A percentile compares a stretch with the other conserved stretches of the same genome.
Conservation (phyloP, 2,329 filamentous ascomycete genomes). For the Bipolaris cookei region DNA sequence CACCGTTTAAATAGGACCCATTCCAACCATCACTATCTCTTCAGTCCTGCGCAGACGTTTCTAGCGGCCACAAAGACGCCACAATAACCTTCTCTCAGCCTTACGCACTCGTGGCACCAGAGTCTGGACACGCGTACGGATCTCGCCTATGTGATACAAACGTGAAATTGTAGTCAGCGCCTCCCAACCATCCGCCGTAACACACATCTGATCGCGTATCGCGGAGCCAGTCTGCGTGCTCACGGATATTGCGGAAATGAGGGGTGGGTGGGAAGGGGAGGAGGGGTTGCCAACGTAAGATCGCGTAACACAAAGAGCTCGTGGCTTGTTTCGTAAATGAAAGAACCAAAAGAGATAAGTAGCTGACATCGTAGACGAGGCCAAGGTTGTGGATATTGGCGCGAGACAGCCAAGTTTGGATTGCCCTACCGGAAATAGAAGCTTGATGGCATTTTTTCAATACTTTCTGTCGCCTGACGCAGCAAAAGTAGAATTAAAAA, state of each 20-base stretch:
- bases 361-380: background rate
- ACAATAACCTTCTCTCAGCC: conserved; percentile 13
- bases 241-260: background rate
- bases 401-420: background rate
- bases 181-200: background rate
- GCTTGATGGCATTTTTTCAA: too few species aligned
- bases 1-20: background rate
- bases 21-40: background rate
- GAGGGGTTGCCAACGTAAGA: background rate
- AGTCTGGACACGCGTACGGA: conserved; percentile 3
- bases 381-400: background rate
- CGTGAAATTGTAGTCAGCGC: background rate
- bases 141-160: conserved; percentile 17
- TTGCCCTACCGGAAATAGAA: conserved; percentile 7
- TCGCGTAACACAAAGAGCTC: conserved; percentile 1
- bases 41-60: background rate
- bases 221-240: background rate
- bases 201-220: conserved; percentile 11
- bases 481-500: background rate
- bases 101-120: conserved; percentile 4
- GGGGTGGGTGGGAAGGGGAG: background rate
- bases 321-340: background rate
- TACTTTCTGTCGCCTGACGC: too few species aligned
- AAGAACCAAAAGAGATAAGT: too few species aligned
- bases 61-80: conserved; percentile 4